These are phyloP conservation scores for Botrytis byssoidea DNA, from an alignment of 2,329 filamentous ascomycete species.

Conservation along the genomic window DNA sequence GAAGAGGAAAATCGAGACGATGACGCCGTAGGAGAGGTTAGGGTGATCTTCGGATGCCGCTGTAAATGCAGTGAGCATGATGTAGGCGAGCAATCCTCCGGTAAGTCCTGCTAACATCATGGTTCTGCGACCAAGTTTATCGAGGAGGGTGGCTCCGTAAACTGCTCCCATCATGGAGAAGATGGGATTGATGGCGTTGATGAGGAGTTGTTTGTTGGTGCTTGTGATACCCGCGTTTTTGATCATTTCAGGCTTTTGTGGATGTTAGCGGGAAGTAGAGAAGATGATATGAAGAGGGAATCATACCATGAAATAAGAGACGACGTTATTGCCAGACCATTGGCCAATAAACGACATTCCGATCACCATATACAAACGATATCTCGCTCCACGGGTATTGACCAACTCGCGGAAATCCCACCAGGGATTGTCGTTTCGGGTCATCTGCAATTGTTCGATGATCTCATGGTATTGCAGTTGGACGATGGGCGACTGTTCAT, in stretches of 20 bases:
- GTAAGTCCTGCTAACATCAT: constrained; percentile 41
- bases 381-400: constrained; percentile 48
- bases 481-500: constrained; percentile 51
- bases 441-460: constrained; percentile 49
- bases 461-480: constrained; percentile 58
- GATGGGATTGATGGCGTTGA: constrained; percentile 40
- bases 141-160: constrained; percentile 46
- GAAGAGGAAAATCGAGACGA: constrained; percentile 50
- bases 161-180: constrained; percentile 46
- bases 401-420: constrained; percentile 58
- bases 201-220: constrained; percentile 37
- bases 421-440: constrained; percentile 55
- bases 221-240: constrained; percentile 40
- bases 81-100: constrained; percentile 28
- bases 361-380: constrained; percentile 51
- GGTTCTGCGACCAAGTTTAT: constrained; percentile 45
- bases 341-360: constrained; percentile 54
- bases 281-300: background rate
- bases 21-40: constrained; percentile 46
- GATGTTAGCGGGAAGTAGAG: background rate
- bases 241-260: constrained; percentile 45
- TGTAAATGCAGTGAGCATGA: constrained; percentile 37
- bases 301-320: constrained; percentile 40
- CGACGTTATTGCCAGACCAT: constrained; percentile 47
- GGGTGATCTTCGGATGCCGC: constrained; percentile 34